These are phyloP conservation scores for sunflower (Helianthus annuus) DNA, from an alignment of 129 eudicot species.

Conservation along the genomic window HanXRQr2.0-SUNRISE NC_035441.2:20249227-20249726, in stretches of 20 bases:
- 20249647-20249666: too few relatives aligned
- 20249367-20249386: background rate
- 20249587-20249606: background rate
- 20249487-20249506: conserved; percentile 66
- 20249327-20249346: background rate
- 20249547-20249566: background rate
- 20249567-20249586: background rate
- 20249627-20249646: too few relatives aligned
- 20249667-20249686: too few relatives aligned
- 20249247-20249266: background rate
- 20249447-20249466: conserved; percentile 61
- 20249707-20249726: too few relatives aligned
- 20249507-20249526: background rate
- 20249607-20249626: background rate
- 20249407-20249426: background rate
- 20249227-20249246: background rate
- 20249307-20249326: background rate
- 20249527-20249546: conserved; percentile 6
- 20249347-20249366: too few relatives aligned
- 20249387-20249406: background rate
- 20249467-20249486: conserved; percentile 50
- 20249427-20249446: conserved; percentile 54
- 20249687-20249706: too few relatives aligned
- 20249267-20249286: background rate
- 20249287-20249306: background rate